Base-by-base conservation (phyloP, 2,329 filamentous ascomycete genomes). In the Xylaria sp. region DNA sequence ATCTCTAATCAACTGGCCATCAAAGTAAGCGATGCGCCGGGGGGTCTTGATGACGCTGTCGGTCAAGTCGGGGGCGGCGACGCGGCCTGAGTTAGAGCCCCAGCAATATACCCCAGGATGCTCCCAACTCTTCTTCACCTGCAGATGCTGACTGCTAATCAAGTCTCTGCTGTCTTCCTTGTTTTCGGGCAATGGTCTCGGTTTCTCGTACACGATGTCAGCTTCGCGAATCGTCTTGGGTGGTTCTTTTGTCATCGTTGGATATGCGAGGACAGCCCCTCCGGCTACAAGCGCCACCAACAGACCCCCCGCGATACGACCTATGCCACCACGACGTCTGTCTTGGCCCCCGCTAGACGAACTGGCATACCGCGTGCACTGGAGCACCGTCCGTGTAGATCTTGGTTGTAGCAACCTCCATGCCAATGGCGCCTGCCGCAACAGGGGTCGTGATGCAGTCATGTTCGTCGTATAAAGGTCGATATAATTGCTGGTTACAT, bases 71-170 rank as follows among this genome's bases (percentile, higher is more conserved):
- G 94, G 94, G 48, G 94, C 94, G 43, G 92, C 93, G n/a, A 97
- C 94, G 73, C 87, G 87, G 68, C 94, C 93, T 18, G 84, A 83
- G 75, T 99, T 99, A 20, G 91, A 93, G 0, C 96, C 96, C 95
- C 96, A 99, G 5, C 91, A 89, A 80, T 97, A 98, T 0, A 98
- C 91, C 1, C 94, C 96, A 0, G 96, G 95, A 68, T 92, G 90
- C 80, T 89, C 88, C 85, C 87, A 89, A 80, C 93, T 97, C 76
- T 88, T 89, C 81, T 92, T 93, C 66, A 97, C 92, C 81, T 97
- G 95, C 6, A 93, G 82, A 80, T 97, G 93, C 78, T 97, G 93
- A 12, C 92, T 93, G 76, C 92, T 95, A 73, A 97, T 89, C 65
- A 92, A 80, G 63, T 94, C 91, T 65, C 92, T 82, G 70, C 90